A percentile compares a stretch with the other conserved stretches of the same genome.
phyloP scores from a whole-genome alignment of 768 basidiomycete genomes.

The Termitomyces sp. region DNA sequence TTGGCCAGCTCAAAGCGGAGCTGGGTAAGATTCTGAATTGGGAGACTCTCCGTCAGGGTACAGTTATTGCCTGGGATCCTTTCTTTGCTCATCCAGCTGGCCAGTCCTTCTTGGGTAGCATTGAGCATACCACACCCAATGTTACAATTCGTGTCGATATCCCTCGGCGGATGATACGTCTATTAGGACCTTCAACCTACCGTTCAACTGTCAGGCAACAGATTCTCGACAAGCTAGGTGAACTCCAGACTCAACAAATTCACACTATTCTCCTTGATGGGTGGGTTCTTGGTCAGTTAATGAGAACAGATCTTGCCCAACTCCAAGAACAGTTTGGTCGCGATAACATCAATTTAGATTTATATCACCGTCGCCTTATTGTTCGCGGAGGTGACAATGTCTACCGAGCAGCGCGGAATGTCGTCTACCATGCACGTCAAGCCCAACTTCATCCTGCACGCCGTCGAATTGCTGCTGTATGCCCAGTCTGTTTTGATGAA shows the following conservation, averaged over 20 bases:
- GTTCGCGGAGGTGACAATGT: conserved; percentile 55
- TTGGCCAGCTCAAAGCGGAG: conserved; percentile 56
- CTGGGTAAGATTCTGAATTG: conserved; percentile 64
- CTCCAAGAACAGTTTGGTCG: conserved; percentile 50
- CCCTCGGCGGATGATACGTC: conserved; percentile 40
- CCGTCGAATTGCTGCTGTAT: conserved; percentile 28
- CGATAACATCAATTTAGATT: conserved; percentile 55
- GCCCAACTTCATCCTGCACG: conserved; percentile 18
- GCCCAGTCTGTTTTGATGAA: conserved; percentile 71
- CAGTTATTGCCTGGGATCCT: conserved; percentile 59
- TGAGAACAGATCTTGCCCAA: conserved; percentile 40
- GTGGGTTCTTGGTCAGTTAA: conserved; percentile 41
- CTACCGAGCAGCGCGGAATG: conserved; percentile 40
- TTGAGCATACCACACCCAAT: conserved; percentile 36
- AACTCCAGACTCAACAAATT: conserved; percentile 39
- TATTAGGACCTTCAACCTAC: conserved; percentile 48
- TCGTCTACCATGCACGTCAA: conserved; percentile 32
- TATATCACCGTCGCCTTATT: conserved; percentile 36
- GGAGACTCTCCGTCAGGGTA: conserved; percentile 50
- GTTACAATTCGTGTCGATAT: conserved; percentile 43
- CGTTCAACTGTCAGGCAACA: conserved; percentile 39
- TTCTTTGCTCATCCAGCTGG: conserved; percentile 52
- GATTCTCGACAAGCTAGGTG: conserved; percentile 45
- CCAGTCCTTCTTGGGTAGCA: conserved; percentile 35
- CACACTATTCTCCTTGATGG: conserved; percentile 46